Percentiles rank a stretch among this genome's conserved stretches.
phyloP scores from a whole-genome alignment of 176 grass and related monocot species.

The Oryza glumipatula region DNA sequence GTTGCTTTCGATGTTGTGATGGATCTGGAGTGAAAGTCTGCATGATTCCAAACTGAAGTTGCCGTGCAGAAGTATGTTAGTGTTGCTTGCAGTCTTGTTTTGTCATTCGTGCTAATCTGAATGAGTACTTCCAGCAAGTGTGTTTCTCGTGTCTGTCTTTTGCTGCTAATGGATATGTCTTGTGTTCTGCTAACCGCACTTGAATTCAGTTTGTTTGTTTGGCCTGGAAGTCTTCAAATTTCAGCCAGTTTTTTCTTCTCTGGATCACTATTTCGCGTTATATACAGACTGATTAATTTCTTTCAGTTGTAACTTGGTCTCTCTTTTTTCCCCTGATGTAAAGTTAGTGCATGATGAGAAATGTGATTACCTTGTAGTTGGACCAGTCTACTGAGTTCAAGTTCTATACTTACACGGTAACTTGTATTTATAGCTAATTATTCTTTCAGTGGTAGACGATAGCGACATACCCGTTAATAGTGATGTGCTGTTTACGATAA shows the following conservation, averaged over 20 bases:
- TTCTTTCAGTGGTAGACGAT: too few species aligned
- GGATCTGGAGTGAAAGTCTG: slow-evolving; percentile 8
- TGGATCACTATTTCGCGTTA: not conserved
- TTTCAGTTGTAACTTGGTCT: too few species aligned
- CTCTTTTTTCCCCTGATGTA: too few species aligned
- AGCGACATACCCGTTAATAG: too few species aligned
- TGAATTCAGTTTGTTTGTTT: not conserved
- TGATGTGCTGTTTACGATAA: too few species aligned
- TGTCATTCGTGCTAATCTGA: not conserved
- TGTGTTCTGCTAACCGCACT: not conserved
- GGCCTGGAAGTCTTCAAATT: not conserved
- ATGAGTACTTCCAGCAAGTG: not conserved
- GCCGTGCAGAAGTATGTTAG: slow-evolving; percentile 26
- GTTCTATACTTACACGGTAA: too few species aligned
- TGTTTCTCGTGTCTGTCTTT: not conserved
- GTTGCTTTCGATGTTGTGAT: slow-evolving; percentile 34
- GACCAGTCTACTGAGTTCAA: too few species aligned
- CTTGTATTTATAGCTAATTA: too few species aligned
- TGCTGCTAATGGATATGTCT: not conserved
- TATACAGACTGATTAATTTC: not conserved
- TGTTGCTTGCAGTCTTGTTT: slow-evolving; percentile 31
- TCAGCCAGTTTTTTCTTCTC: too few species aligned
- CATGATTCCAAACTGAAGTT: slow-evolving; percentile 12
- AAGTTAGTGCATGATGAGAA: too few species aligned
- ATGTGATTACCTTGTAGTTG: not conserved